Evolutionary conservation across 345 rosid species (phyloP).

Genomic region (Carallia brachiata): DNA sequence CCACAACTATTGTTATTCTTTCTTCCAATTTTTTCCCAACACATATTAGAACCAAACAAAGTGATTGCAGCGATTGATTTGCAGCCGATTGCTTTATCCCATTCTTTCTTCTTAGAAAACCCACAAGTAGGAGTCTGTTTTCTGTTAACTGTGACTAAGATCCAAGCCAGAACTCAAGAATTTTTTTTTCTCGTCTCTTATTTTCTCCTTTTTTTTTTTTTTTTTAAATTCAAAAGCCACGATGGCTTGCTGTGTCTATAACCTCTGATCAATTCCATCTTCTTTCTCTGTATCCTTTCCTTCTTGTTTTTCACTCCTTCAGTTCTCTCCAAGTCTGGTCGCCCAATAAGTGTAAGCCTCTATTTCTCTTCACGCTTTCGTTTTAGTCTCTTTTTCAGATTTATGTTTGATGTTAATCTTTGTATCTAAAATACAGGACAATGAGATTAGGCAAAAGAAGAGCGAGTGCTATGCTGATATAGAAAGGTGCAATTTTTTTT

Average conservation of each 20-base stretch:
- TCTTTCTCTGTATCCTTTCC: background rate
- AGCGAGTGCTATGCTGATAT: slow-evolving; percentile 66
- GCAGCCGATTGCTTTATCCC: too few species aligned
- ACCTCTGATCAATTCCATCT: background rate
- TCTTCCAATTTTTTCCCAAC: too few species aligned
- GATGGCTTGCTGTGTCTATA: slow-evolving; percentile 4
- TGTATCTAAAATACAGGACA: slow-evolving; percentile 37
- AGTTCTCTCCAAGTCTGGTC: slow-evolving; percentile 24
- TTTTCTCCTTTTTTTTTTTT: too few species aligned
- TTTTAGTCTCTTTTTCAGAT: background rate
- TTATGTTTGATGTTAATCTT: background rate
- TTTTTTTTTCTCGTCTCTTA: too few species aligned
- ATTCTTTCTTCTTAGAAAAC: too few species aligned
- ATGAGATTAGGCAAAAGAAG: slow-evolving; percentile 60
- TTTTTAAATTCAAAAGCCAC: background rate
- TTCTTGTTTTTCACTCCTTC: slow-evolving; percentile 3
- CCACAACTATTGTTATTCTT: too few species aligned
- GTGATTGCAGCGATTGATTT: too few species aligned
- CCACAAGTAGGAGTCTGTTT: too few species aligned
- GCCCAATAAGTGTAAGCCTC: slow-evolving; percentile 24
- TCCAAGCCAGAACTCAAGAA: too few species aligned
- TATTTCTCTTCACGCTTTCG: background rate
- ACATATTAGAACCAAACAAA: too few species aligned
- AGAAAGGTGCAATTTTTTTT: slow-evolving; percentile 47
- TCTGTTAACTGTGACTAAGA: too few species aligned